phyloP scores from a whole-genome alignment of 176 grass and related monocot species.

The Oropetium thomaeum region DNA sequence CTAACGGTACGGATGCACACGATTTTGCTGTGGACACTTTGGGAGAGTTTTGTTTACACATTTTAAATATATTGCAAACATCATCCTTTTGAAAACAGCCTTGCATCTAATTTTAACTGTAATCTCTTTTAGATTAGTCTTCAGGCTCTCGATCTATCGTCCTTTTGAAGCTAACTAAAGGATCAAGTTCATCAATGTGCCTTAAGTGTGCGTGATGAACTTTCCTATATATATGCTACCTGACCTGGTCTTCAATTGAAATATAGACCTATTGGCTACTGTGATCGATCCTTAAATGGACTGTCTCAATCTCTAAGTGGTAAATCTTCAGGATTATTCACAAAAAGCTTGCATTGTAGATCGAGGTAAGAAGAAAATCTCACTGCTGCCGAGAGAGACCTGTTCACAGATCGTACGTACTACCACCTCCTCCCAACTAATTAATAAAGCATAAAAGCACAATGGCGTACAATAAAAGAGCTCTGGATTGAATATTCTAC shows the following conservation, averaged over 20 bases:
- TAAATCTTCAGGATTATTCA: too few species aligned
- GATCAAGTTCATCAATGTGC: too few species aligned
- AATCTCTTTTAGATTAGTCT: neutral
- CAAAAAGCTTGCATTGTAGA: neutral
- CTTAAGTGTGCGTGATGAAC: too few species aligned
- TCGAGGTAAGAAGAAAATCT: neutral
- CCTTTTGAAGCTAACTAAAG: neutral
- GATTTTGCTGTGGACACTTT: neutral
- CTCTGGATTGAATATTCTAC: neutral
- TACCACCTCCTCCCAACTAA: too few species aligned
- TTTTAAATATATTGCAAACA: constrained; percentile 10
- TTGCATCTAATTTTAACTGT: constrained; percentile 4
- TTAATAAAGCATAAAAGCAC: neutral
- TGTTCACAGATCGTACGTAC: neutral
- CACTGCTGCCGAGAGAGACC: neutral
- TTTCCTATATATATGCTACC: too few species aligned
- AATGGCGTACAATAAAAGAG: neutral
- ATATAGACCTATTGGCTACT: too few species aligned
- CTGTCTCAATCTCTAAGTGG: too few species aligned
- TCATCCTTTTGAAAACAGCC: constrained; percentile 14
- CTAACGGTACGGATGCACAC: constrained; percentile 42
- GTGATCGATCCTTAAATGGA: too few species aligned
- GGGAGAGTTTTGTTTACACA: neutral
- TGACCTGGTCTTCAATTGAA: too few species aligned
- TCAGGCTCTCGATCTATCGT: neutral